Evolutionary conservation across 1,284 basidiomycete genomes (phyloP).

Genomic region (Trametes versicolor): DNA sequence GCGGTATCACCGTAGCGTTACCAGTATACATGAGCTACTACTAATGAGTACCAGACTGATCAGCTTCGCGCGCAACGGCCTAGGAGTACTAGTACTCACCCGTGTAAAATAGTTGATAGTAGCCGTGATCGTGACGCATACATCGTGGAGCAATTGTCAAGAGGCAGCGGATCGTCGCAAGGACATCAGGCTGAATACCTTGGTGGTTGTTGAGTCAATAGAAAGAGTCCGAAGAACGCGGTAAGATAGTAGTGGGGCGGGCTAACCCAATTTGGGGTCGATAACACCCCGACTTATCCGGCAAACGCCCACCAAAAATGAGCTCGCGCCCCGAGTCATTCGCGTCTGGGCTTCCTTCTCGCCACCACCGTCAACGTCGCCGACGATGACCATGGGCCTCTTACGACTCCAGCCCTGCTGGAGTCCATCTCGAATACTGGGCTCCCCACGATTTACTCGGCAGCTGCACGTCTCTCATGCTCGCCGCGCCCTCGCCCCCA

Average conservation of each 20-base stretch:
- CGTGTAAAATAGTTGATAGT: too few relatives aligned
- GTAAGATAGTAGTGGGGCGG: neutral
- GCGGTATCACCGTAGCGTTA: too few relatives aligned
- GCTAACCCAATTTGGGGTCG: slow-evolving; percentile 22
- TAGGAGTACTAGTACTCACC: too few relatives aligned
- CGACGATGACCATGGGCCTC: slow-evolving; percentile 39
- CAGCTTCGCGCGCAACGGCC: too few relatives aligned
- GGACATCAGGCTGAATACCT: too few relatives aligned
- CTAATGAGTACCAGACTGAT: too few relatives aligned
- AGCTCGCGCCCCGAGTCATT: slow-evolving; percentile 26
- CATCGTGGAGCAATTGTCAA: too few relatives aligned
- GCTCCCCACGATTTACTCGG: slow-evolving; percentile 34
- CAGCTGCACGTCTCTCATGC: slow-evolving; percentile 47
- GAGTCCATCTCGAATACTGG: slow-evolving; percentile 38
- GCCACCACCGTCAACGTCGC: slow-evolving; percentile 32
- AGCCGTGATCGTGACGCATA: too few relatives aligned
- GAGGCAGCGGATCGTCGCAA: too few relatives aligned
- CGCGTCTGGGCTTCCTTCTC: slow-evolving; percentile 20
- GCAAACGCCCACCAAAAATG: slow-evolving; percentile 24
- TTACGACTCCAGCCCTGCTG: slow-evolving; percentile 39
- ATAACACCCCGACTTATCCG: slow-evolving; percentile 27
- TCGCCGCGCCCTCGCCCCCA: slow-evolving; percentile 46
- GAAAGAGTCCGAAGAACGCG: neutral
- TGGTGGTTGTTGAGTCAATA: neutral
- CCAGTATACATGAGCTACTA: too few relatives aligned